A percentile compares a stretch with the other conserved stretches of the same genome.
These are phyloP conservation scores for Penicillium sp. DNA, from an alignment of 2,329 filamentous ascomycete species.

Conservation along the genomic window DNA sequence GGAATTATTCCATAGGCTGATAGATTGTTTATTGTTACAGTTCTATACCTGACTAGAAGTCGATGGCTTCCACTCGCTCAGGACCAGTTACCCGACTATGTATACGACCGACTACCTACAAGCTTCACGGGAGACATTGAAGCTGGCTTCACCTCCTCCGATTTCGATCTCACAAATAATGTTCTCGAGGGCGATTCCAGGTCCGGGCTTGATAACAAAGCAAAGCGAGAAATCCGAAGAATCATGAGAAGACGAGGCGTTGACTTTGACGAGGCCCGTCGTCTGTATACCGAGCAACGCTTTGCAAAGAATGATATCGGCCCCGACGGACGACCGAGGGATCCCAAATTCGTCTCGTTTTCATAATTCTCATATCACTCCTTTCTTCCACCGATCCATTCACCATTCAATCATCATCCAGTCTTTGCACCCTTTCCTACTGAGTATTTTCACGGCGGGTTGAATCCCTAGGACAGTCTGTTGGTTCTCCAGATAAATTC, in stretches of 20 bases:
- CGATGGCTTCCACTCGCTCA: conserved; percentile 72
- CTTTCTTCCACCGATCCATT: background rate
- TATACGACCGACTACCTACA: conserved; percentile 73
- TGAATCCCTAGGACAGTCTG: background rate
- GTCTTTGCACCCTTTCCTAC: background rate
- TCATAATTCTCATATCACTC: conserved; percentile 44
- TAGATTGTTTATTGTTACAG: conserved; percentile 33
- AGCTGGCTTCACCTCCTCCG: conserved; percentile 74
- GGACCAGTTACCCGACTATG: conserved; percentile 61
- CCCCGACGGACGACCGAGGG: conserved; percentile 77
- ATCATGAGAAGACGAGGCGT: conserved; percentile 87
- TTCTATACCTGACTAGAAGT: conserved; percentile 74
- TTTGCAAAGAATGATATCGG: conserved; percentile 88
- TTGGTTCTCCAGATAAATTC: background rate
- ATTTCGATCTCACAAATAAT: conserved; percentile 80
- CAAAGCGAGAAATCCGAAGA: conserved; percentile 75
- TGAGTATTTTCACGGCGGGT: background rate
- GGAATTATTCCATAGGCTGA: background rate
- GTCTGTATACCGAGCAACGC: conserved; percentile 77
- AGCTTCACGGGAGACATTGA: conserved; percentile 83
- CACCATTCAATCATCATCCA: background rate
- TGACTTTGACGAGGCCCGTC: conserved; percentile 84
- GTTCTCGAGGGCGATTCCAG: conserved; percentile 73
- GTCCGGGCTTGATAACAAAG: conserved; percentile 72
- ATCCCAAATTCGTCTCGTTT: conserved; percentile 96